Evolutionary conservation across 1,284 basidiomycete genomes (phyloP), one percentile per base, ranked within the genome.

Genomic region (Trametes versicolor): DNA sequence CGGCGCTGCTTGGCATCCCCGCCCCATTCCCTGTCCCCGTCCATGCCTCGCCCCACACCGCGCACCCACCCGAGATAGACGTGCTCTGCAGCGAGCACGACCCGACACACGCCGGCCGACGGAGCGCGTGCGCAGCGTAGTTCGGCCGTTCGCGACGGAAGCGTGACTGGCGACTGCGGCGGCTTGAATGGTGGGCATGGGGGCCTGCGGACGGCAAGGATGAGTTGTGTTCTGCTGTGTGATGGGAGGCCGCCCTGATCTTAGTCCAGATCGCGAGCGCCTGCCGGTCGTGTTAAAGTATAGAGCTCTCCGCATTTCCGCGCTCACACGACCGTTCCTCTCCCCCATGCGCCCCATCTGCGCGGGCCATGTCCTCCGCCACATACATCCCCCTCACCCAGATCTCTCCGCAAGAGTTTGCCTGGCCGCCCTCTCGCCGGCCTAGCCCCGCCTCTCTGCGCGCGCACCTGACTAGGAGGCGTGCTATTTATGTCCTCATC

Each of bases 301-400:
- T 45, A 45, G 19, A 29, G 12, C 25, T 41, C 39, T 39, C 34
- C 34, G 9, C n/a, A 36, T 19, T 23, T 23, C 36, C 27, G 19
- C 29, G 41, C 43, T 48, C 43, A 53, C 68, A 68, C 67, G 63
- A 71, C 67, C 68, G 43, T 8, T 47, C 39, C 10, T n/a, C 43
- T 34, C 27, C 58, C 57, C 54, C 62, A 60, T 59, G 60, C 43
- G 9, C 41, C 29, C 41, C 49, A 47, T 41, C 54, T 59, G 23
- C 52, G 10, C 23, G 47, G 37, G 63, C 62, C 66, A 71, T 72
- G 73, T 56, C 65, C 21, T 65, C 68, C 58, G 62, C 66, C 15
- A 70, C 68, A 64, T 74, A 74, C 65, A 72, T 73, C 57, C 71
- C 72, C 51, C 70, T 74, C 61, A 64, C 72, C 34, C 70, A 70